Conservation (phyloP, 768 basidiomycete species). For the Harrya chromipes region DNA sequence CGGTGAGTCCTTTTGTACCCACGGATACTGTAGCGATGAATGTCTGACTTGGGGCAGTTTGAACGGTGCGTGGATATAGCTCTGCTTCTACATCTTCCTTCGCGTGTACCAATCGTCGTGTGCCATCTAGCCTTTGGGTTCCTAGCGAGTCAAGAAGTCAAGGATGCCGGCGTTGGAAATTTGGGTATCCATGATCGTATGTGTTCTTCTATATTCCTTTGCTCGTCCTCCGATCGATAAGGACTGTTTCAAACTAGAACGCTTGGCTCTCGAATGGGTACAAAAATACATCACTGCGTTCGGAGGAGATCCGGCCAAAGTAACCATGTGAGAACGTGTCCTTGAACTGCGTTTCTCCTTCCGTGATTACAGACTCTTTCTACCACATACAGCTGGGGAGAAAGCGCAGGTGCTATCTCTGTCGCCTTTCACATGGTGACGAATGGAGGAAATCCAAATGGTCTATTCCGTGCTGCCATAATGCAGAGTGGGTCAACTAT, state of each 20-base stretch:
- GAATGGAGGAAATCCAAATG: constrained; percentile 21
- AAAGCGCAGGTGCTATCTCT: constrained; percentile 38
- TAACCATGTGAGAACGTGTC: constrained; percentile 23
- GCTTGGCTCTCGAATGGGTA: constrained; percentile 49
- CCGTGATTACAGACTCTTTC: not conserved
- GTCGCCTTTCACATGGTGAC: constrained; percentile 31
- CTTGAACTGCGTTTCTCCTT: not conserved
- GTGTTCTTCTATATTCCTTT: not conserved
- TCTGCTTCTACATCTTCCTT: too few relatives aligned
- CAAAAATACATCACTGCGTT: constrained; percentile 57
- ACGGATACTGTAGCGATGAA: not conserved
- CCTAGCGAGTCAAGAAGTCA: constrained; percentile 36
- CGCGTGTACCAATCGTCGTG: not conserved
- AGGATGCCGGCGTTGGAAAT: constrained; percentile 41
- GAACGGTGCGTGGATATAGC: constrained; percentile 7
- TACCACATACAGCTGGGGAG: constrained; percentile 24
- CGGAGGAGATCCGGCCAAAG: constrained; percentile 53
- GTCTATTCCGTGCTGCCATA: constrained; percentile 26
- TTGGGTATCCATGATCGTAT: constrained; percentile 48
- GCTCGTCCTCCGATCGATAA: not conserved
- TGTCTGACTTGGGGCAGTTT: not conserved
- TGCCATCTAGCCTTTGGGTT: constrained; percentile 35
- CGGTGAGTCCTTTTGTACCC: constrained; percentile 25
- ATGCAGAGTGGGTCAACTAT: constrained; percentile 44
- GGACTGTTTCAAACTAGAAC: constrained; percentile 17